Percentiles rank a stretch among this genome's conserved stretches.
Conservation (phyloP, 257 asterid genomes). For the Knoxia roxburghii region DNA sequence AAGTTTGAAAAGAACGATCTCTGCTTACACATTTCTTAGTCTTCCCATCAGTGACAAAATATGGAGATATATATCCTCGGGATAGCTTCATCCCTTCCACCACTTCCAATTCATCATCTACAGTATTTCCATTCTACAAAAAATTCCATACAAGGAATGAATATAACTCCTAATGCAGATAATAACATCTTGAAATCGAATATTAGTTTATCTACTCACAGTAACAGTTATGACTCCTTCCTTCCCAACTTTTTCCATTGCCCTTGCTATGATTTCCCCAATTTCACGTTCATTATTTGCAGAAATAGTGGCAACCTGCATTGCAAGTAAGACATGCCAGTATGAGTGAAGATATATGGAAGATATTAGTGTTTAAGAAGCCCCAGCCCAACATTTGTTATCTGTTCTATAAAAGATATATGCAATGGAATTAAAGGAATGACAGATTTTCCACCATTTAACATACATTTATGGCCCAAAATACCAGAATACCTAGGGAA, state of each 20-base stretch:
- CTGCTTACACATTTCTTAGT: constrained; percentile 73
- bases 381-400: background rate
- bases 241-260: constrained; percentile 96
- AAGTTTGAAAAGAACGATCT: constrained; percentile 11
- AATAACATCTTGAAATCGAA: constrained; percentile 6
- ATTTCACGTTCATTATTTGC: constrained; percentile 85
- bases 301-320: constrained; percentile 81
- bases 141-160: constrained; percentile 11
- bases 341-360: background rate
- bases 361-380: background rate
- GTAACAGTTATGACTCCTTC: constrained; percentile 83
- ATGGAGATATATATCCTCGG: constrained; percentile 90
- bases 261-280: constrained; percentile 82
- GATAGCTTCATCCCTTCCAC: constrained; percentile 95
- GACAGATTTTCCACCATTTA: background rate
- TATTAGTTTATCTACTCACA: constrained; percentile 38
- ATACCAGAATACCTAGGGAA: background rate
- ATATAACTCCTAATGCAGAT: constrained; percentile 10
- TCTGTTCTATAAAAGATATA: background rate
- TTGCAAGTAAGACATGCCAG: constrained; percentile 14
- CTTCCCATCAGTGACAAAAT: constrained; percentile 65
- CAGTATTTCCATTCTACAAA: constrained; percentile 76
- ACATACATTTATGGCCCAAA: background rate
- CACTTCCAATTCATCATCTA: constrained; percentile 84
- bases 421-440: background rate